Conservation (phyloP, 306 rosid species). For the Vachellia collinsii region DNA sequence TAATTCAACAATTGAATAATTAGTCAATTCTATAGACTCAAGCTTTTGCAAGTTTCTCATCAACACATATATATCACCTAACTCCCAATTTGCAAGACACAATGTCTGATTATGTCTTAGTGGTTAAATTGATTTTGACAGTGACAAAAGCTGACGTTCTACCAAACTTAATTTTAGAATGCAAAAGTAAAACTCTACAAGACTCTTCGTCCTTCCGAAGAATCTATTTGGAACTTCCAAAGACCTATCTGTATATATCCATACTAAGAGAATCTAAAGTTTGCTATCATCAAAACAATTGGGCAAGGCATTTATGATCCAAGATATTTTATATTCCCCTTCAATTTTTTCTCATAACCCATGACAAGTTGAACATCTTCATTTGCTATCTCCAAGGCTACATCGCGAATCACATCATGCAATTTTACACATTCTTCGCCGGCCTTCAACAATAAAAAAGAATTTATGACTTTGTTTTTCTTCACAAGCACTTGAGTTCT, state of each 20-base stretch:
- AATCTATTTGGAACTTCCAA: not conserved
- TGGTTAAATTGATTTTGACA: not conserved
- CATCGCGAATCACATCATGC: slow-evolving; percentile 36
- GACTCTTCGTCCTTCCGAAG: slow-evolving; percentile 7
- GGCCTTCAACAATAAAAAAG: slow-evolving; percentile 8
- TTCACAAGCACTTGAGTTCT: slow-evolving; percentile 1
- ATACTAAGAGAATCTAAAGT: not conserved
- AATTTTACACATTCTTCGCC: not conserved
- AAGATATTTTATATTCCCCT: slow-evolving; percentile 3
- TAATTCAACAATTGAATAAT: slow-evolving; percentile 32
- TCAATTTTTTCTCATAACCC: not conserved
- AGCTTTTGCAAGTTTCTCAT: not conserved
- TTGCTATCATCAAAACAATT: not conserved
- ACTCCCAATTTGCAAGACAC: accelerated
- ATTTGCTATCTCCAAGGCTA: not conserved
- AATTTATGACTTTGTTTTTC: not conserved
- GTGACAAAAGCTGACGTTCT: not conserved
- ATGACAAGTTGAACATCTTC: not conserved
- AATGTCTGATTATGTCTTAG: not conserved
- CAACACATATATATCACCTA: not conserved
- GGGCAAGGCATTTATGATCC: not conserved
- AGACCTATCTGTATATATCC: not conserved
- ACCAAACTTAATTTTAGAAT: not conserved
- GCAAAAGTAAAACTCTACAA: slow-evolving; percentile 21
- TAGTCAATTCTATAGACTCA: not conserved